A percentile compares a stretch with the other conserved stretches of the same genome.
phyloP scores from a whole-genome alignment of 2,329 filamentous ascomycete genomes.

The Cordyceps farinosa region DNA sequence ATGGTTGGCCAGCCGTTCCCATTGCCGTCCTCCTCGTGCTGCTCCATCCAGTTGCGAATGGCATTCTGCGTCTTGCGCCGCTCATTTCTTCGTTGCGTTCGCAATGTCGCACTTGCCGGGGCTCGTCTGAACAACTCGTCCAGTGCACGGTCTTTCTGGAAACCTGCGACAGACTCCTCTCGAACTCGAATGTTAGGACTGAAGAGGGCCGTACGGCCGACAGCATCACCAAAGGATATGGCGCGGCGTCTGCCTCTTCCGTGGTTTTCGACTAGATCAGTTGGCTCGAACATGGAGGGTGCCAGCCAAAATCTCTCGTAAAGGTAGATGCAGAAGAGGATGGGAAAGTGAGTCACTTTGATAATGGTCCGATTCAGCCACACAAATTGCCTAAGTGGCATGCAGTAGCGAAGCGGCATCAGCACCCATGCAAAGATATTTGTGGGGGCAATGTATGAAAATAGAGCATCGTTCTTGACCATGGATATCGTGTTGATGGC shows the following conservation, averaged over 20 bases:
- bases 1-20: conserved; percentile 49
- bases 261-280: conserved; percentile 76
- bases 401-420: conserved; percentile 74
- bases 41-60: conserved; percentile 88
- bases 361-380: conserved; percentile 86
- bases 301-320: conserved; percentile 83
- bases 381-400: conserved; percentile 79
- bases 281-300: conserved; percentile 72
- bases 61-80: conserved; percentile 73
- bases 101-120: conserved; percentile 60
- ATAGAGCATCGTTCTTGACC: conserved; percentile 96
- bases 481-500: conserved; percentile 96
- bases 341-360: conserved; percentile 83
- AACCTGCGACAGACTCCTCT: conserved; percentile 84
- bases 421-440: conserved; percentile 90
- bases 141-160: conserved; percentile 82
- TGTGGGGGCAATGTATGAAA: conserved; percentile 87
- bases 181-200: conserved; percentile 69
- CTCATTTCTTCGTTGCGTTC: conserved; percentile 59
- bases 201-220: conserved; percentile 61
- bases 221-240: conserved; percentile 56
- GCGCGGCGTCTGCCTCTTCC: conserved; percentile 47
- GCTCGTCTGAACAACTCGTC: conserved; percentile 84
- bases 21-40: conserved; percentile 51
- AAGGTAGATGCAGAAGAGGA: conserved; percentile 79